Evolutionary conservation across 2,329 filamentous ascomycete species (phyloP).

Genomic region (Cercospora sp.): DNA sequence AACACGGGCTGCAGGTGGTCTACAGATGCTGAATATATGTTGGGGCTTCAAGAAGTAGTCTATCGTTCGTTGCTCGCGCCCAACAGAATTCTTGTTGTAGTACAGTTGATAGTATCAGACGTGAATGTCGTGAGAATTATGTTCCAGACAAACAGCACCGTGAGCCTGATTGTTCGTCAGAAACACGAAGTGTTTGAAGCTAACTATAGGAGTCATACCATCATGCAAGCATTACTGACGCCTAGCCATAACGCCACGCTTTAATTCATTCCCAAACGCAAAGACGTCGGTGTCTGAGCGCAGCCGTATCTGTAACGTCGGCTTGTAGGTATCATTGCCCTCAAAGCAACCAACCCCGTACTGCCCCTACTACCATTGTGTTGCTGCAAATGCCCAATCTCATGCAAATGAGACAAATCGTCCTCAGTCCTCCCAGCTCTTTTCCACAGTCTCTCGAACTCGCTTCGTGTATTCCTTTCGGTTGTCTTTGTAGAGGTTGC

Average conservation of each 20-base stretch:
- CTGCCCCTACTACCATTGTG: not conserved
- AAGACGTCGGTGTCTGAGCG: not conserved
- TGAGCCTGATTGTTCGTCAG: not conserved
- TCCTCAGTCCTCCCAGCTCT: constrained; percentile 85
- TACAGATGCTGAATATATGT: not conserved
- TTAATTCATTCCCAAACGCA: not conserved
- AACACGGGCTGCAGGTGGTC: not conserved
- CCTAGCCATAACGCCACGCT: constrained; percentile 2
- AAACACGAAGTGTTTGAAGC: not conserved
- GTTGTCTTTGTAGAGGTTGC: constrained; percentile 98
- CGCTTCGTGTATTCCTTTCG: constrained; percentile 93
- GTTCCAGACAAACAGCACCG: not conserved
- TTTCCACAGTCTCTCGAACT: constrained; percentile 94
- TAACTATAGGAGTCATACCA: not conserved
- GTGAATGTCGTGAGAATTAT: not conserved
- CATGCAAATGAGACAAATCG: not conserved
- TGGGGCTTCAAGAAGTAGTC: not conserved
- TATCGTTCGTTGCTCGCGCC: not conserved
- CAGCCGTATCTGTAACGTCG: not conserved
- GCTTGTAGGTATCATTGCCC: not conserved
- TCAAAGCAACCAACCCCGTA: not conserved
- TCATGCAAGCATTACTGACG: constrained; percentile 4
- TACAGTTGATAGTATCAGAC: not conserved
- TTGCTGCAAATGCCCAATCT: not conserved
- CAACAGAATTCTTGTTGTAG: too few relatives aligned